phyloP scores from a whole-genome alignment of 306 rosid species.

The Cucurbita maxima region DNA sequence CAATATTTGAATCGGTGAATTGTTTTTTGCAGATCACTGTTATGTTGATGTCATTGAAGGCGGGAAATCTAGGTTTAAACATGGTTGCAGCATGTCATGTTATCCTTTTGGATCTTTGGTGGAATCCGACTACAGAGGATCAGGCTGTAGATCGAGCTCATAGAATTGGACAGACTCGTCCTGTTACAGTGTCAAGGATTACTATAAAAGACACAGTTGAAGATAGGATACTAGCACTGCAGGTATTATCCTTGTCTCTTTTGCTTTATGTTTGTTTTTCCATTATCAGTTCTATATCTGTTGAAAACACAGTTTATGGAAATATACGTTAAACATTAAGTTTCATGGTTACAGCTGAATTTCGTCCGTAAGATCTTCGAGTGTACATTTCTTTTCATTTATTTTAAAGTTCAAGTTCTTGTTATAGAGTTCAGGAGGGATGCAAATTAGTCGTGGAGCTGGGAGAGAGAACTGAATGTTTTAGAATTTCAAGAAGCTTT shows the following conservation, averaged over 20 bases:
- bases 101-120: slow-evolving; percentile 96
- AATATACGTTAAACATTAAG: not conserved
- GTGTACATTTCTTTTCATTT: not conserved
- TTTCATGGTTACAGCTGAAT: not conserved
- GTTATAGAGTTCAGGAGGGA: not conserved
- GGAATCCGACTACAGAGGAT: slow-evolving; percentile 98
- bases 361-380: not conserved
- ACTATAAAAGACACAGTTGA: slow-evolving; percentile 86
- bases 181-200: slow-evolving; percentile 81
- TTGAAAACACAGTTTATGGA: not conserved
- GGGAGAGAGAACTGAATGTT: not conserved
- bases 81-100: slow-evolving; percentile 98
- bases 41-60: slow-evolving; percentile 95
- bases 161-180: slow-evolving; percentile 96
- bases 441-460: not conserved
- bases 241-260: slow-evolving; percentile 33
- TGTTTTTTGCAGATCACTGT: slow-evolving; percentile 48
- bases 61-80: slow-evolving; percentile 96
- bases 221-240: slow-evolving; percentile 84
- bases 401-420: not conserved
- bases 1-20: slow-evolving; percentile 13
- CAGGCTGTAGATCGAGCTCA: slow-evolving; percentile 97
- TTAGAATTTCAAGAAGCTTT: not conserved
- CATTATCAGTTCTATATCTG: not conserved
- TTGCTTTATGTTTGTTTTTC: not conserved